Percentiles rank a stretch among this genome's conserved stretches.
phyloP scores from a whole-genome alignment of 2,329 filamentous ascomycete species.

The Aspergillus luchuensis region DNA sequence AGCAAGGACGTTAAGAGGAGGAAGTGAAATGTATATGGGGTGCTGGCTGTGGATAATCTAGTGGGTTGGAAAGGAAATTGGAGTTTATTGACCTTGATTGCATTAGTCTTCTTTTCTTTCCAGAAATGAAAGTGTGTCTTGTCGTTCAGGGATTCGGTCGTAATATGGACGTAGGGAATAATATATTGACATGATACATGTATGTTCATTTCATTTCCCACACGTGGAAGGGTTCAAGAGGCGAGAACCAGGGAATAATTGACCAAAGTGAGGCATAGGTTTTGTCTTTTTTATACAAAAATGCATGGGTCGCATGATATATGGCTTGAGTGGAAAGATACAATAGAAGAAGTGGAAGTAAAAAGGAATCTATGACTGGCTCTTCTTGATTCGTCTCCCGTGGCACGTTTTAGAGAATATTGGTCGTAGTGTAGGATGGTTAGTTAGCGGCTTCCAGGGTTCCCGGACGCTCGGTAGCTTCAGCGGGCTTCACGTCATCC shows the following conservation, averaged over 20 bases:
- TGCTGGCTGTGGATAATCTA: not conserved
- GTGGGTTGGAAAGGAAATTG: not conserved
- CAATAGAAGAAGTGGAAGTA: conserved; percentile 3
- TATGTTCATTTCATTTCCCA: not conserved
- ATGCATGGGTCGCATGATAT: not conserved
- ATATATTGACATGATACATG: not conserved
- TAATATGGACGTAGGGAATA: not conserved
- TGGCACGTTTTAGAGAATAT: conserved; percentile 3
- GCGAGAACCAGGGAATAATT: not conserved
- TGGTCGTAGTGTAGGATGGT: conserved; percentile 4
- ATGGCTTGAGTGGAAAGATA: conserved; percentile 1
- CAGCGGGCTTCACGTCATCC: conserved; percentile 44
- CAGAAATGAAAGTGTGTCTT: not conserved
- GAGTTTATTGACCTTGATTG: not conserved
- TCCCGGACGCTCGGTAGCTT: conserved; percentile 44
- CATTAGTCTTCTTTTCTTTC: not conserved
- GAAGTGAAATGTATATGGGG: conserved; percentile 14
- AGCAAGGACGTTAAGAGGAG: conserved; percentile 17
- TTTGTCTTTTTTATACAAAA: not conserved
- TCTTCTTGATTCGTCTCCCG: conserved; percentile 15
- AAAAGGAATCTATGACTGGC: conserved; percentile 18
- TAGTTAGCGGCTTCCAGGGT: conserved; percentile 40
- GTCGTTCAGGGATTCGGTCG: not conserved
- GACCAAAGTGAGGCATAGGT: not conserved
- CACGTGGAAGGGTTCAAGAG: not conserved